Evolutionary conservation across 2,329 filamentous ascomycete species (phyloP).

Genomic region (Atkinsonella hypoxylon): DNA sequence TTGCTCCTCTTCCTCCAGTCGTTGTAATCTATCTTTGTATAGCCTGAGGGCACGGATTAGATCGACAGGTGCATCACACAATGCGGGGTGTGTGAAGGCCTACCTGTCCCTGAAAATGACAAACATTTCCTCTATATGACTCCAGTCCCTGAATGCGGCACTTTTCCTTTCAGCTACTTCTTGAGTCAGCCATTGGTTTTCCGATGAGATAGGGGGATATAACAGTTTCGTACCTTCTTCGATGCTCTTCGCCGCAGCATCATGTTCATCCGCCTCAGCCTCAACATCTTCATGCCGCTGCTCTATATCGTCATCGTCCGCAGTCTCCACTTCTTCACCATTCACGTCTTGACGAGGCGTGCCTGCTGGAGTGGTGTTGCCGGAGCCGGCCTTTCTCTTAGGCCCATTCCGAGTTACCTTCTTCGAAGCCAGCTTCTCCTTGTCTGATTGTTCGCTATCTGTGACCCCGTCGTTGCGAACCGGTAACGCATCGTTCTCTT

Average conservation of each 20-base stretch:
- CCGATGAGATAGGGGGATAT: background rate
- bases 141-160: slow-evolving; percentile 66
- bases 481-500: slow-evolving; percentile 30
- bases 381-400: slow-evolving; percentile 22
- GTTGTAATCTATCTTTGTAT: slow-evolving; percentile 76
- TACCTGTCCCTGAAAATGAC: slow-evolving; percentile 70
- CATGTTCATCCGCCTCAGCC: slow-evolving; percentile 35
- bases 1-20: slow-evolving; percentile 60
- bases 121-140: slow-evolving; percentile 79
- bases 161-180: slow-evolving; percentile 63
- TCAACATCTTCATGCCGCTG: slow-evolving; percentile 41
- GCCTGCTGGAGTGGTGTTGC: background rate
- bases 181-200: too few relatives aligned
- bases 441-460: slow-evolving; percentile 18
- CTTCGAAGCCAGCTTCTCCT: slow-evolving; percentile 23
- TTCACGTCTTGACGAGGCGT: slow-evolving; percentile 18
- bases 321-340: slow-evolving; percentile 21
- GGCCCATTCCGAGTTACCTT: slow-evolving; percentile 30
- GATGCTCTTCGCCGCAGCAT: slow-evolving; percentile 46
- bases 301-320: slow-evolving; percentile 29
- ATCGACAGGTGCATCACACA: background rate
- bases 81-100: slow-evolving; percentile 14
- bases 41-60: slow-evolving; percentile 40
- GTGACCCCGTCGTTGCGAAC: slow-evolving; percentile 14
- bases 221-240: slow-evolving; percentile 45